Evolutionary conservation across 169 alveolate genomes (phyloP).

Genomic region (Cardiosporidium cionae): DNA sequence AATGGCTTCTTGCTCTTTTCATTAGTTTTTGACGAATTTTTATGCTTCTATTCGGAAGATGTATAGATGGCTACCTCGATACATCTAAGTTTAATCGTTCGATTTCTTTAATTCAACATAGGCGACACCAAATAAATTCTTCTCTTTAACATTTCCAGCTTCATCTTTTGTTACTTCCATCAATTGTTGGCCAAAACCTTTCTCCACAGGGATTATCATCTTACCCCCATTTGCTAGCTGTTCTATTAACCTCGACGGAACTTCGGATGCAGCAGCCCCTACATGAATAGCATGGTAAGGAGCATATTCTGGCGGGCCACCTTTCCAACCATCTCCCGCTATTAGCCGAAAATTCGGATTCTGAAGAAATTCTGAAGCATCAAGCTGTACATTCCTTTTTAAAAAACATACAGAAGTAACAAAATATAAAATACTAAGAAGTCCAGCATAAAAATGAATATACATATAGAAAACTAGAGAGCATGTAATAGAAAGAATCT

Average conservation of each 20-base stretch:
- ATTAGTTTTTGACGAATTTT: too few species aligned
- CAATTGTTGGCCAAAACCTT: slow-evolving; percentile 3
- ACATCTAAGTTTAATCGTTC: too few species aligned
- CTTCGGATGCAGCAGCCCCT: slow-evolving; percentile 67
- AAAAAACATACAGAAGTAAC: not conserved
- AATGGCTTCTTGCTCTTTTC: too few species aligned
- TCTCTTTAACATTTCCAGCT: not conserved
- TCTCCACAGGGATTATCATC: slow-evolving; percentile 71
- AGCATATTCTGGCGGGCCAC: slow-evolving; percentile 45
- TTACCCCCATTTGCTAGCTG: slow-evolving; percentile 71
- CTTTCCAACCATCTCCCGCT: slow-evolving; percentile 71
- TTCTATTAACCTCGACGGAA: slow-evolving; percentile 56
- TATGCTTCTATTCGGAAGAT: too few species aligned
- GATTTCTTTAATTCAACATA: slow-evolving; percentile 8
- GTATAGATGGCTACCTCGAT: too few species aligned
- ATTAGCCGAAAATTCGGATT: slow-evolving; percentile 29
- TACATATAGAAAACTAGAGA: not conserved
- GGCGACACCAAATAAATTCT: slow-evolving; percentile 14
- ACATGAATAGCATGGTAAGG: slow-evolving; percentile 78
- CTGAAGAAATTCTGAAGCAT: slow-evolving; percentile 21
- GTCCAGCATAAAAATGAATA: not conserved
- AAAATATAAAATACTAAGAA: not conserved
- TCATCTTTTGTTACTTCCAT: slow-evolving; percentile 6
- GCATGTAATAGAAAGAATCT: not conserved
- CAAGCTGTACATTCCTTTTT: slow-evolving; percentile 30